Conservation (phyloP, 2,329 filamentous ascomycete species). For the Colletotrichum noveboracense region DNA sequence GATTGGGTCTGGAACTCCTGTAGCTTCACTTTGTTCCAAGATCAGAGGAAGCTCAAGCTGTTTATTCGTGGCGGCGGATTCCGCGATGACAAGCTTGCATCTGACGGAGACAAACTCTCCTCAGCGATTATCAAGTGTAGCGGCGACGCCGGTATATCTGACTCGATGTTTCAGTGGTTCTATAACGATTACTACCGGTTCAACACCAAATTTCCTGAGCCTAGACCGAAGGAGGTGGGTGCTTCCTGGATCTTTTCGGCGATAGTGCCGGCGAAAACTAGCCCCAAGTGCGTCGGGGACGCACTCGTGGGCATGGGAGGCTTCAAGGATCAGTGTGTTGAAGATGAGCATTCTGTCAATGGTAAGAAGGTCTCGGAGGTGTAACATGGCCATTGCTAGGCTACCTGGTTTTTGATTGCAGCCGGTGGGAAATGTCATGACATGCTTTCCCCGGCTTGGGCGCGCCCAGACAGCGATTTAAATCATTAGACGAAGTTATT, state of each 20-base stretch:
- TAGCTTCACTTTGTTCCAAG: background rate
- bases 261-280: background rate
- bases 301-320: background rate
- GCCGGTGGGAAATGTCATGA: background rate
- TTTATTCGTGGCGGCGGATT: background rate
- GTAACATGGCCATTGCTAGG: background rate
- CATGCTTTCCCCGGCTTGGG: background rate
- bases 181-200: background rate
- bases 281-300: background rate
- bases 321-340: background rate
- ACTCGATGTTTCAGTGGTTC: background rate
- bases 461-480: background rate
- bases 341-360: background rate
- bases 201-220: background rate
- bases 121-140: background rate
- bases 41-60: background rate
- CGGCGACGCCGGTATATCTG: background rate
- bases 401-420: background rate
- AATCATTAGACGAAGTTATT: background rate
- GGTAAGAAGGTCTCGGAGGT: background rate
- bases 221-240: background rate
- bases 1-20: constrained; percentile 12
- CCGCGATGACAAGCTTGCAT: background rate
- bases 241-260: background rate
- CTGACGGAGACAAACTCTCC: background rate